Evolutionary conservation across 2,329 filamentous ascomycete genomes (phyloP).

Genomic region (Penicillium sp.): DNA sequence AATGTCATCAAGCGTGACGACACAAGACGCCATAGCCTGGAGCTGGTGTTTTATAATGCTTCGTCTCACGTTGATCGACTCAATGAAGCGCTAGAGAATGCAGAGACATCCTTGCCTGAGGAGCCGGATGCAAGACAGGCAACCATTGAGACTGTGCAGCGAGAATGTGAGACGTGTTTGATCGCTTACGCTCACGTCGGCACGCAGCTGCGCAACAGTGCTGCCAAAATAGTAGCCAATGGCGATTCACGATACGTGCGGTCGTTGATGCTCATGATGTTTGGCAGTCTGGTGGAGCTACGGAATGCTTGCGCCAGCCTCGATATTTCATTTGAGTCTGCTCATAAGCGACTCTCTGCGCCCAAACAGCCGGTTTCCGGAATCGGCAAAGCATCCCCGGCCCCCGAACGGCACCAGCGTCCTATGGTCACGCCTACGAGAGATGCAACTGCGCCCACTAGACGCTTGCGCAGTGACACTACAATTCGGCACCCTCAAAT

Average conservation of each 20-base stretch:
- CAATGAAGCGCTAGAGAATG: constrained; percentile 53
- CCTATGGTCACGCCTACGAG: constrained; percentile 47
- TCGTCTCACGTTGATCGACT: constrained; percentile 56
- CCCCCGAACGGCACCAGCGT: constrained; percentile 30
- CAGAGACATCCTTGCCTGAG: constrained; percentile 49
- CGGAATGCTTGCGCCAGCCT: constrained; percentile 58
- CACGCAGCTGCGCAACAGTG: constrained; percentile 49
- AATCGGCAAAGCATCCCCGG: constrained; percentile 28
- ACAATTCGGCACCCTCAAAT: constrained; percentile 48
- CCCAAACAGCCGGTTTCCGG: constrained; percentile 31
- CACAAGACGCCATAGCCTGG: constrained; percentile 50
- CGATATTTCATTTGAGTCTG: constrained; percentile 40
- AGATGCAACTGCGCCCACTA: constrained; percentile 43
- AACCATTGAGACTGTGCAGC: constrained; percentile 43
- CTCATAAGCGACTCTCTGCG: constrained; percentile 28
- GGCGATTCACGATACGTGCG: constrained; percentile 58
- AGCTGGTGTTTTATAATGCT: constrained; percentile 56
- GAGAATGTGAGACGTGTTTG: constrained; percentile 50
- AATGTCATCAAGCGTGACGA: constrained; percentile 49
- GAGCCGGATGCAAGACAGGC: constrained; percentile 48
- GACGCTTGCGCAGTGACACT: constrained; percentile 52
- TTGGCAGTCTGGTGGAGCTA: constrained; percentile 57
- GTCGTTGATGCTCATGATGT: constrained; percentile 58
- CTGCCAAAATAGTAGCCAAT: constrained; percentile 53
- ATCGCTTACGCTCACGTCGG: constrained; percentile 51